Evolutionary conservation across 257 asterid species (phyloP).

Genomic region (Nicotiana benthamiana): DNA sequence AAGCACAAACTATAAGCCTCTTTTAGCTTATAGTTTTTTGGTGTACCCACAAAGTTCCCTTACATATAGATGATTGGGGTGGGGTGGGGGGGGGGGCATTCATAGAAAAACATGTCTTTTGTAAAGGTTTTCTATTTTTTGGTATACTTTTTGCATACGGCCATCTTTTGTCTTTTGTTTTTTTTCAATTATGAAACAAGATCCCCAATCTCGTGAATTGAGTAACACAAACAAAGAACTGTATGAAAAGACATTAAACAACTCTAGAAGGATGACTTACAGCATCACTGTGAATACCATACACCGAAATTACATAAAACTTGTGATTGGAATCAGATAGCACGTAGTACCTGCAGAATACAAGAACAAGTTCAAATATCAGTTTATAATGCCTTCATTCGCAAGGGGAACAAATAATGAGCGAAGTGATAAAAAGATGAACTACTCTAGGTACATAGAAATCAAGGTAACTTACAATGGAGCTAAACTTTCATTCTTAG

Average conservation of each 20-base stretch:
- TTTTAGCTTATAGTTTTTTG: too few relatives aligned
- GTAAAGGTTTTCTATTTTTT: too few relatives aligned
- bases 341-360: constrained; percentile 58
- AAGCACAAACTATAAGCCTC: not conserved
- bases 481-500: constrained; percentile 51
- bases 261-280: constrained; percentile 35
- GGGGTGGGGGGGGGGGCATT: too few relatives aligned
- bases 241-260: not conserved
- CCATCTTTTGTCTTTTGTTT: too few relatives aligned
- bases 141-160: too few relatives aligned
- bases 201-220: not conserved
- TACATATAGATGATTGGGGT: too few relatives aligned
- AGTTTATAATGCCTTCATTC: not conserved
- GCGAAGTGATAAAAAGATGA: not conserved
- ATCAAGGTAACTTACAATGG: constrained; percentile 60
- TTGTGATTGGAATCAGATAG: constrained; percentile 71
- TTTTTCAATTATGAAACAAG: not conserved
- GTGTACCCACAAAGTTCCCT: too few relatives aligned
- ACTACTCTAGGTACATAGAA: not conserved
- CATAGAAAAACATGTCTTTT: too few relatives aligned
- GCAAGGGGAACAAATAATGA: not conserved
- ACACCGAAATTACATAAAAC: constrained; percentile 61
- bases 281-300: constrained; percentile 56
- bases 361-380: not conserved
- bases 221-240: not conserved